phyloP scores from a whole-genome alignment of 2,329 filamentous ascomycete genomes.

The Trichoderma semiorbis region DNA sequence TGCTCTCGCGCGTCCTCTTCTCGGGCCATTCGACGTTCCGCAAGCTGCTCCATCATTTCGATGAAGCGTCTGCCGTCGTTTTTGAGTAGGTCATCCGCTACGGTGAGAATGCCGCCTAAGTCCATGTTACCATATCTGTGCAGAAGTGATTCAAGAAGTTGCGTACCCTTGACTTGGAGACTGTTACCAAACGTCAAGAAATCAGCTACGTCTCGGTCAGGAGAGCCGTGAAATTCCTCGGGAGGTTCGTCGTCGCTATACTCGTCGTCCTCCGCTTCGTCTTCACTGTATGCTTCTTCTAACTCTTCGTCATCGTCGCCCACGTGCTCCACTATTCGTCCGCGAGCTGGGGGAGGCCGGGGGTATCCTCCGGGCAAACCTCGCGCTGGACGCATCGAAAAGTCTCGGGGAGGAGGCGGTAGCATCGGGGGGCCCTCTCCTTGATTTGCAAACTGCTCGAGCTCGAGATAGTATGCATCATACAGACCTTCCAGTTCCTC shows the following conservation, averaged over 20 bases:
- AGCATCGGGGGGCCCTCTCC: slow-evolving; percentile 60
- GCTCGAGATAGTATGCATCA: slow-evolving; percentile 96
- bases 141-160: slow-evolving; percentile 43
- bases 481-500: slow-evolving; percentile 97
- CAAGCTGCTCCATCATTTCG: slow-evolving; percentile 99
- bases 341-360: slow-evolving; percentile 67
- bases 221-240: slow-evolving; percentile 63
- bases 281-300: slow-evolving; percentile 49
- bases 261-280: slow-evolving; percentile 56
- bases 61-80: slow-evolving; percentile 99
- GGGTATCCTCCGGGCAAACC: slow-evolving; percentile 56
- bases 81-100: slow-evolving; percentile 96
- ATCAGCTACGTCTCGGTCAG: slow-evolving; percentile 69
- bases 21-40: slow-evolving; percentile 93
- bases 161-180: slow-evolving; percentile 81
- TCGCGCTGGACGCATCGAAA: slow-evolving; percentile 57
- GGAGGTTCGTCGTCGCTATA: slow-evolving; percentile 64
- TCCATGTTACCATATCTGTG: slow-evolving; percentile 46
- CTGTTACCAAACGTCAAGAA: slow-evolving; percentile 98
- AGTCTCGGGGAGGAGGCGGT: slow-evolving; percentile 53
- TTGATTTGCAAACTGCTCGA: slow-evolving; percentile 94
- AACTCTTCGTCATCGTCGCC: slow-evolving; percentile 54
- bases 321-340: slow-evolving; percentile 67
- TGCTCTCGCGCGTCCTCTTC: slow-evolving; percentile 77
- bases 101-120: slow-evolving; percentile 93